Evolutionary conservation across 805 yeast species (phyloP).

Genomic region (Lipomyces sp.): DNA sequence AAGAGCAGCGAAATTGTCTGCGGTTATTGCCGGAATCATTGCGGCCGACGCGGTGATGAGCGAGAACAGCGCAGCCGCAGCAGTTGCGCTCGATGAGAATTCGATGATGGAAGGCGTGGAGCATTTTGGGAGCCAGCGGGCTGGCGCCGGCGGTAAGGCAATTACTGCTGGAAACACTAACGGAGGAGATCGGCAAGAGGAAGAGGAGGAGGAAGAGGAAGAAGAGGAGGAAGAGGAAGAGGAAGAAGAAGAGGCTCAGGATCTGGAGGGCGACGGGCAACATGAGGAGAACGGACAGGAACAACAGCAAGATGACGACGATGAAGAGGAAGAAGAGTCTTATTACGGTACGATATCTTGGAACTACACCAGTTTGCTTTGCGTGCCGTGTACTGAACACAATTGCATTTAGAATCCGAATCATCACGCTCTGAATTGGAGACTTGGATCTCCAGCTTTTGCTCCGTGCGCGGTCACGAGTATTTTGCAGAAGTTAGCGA

Average conservation of each 20-base stretch:
- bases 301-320: conserved; percentile 25
- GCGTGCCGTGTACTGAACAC: conserved; percentile 33
- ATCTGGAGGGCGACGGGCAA: background rate
- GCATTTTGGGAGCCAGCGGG: background rate
- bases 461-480: conserved; percentile 78
- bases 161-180: background rate
- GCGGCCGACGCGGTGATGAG: too few species aligned
- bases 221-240: conserved; percentile 5
- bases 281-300: conserved; percentile 14
- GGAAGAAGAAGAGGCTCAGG: conserved; percentile 9
- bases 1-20: too few species aligned
- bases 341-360: conserved; percentile 19
- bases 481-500: conserved; percentile 88
- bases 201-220: conserved; percentile 3
- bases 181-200: background rate
- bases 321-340: conserved; percentile 28
- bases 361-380: conserved; percentile 5
- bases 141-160: background rate
- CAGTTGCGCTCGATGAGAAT: background rate
- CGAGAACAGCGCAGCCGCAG: too few species aligned
- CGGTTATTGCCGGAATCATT: too few species aligned
- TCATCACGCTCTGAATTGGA: conserved; percentile 49
- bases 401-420: conserved; percentile 21
- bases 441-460: conserved; percentile 80
- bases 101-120: conserved; percentile 25